Base-by-base conservation (phyloP, 75 land plant genomes). In the Picea glauca region DNA sequence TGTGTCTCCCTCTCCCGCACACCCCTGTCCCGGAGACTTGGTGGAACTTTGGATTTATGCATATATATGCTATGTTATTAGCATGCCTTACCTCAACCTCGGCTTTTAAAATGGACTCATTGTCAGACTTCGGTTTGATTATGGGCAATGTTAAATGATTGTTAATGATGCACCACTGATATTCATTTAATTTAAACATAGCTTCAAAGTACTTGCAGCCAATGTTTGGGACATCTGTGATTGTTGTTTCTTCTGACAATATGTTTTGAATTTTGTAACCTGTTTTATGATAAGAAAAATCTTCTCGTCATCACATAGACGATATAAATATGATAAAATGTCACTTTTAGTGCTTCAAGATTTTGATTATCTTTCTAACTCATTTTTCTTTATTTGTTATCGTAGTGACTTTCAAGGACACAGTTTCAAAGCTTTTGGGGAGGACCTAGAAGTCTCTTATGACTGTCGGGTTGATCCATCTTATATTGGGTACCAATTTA, bases 401-500 rank as follows among this genome's bases (percentile, higher is more conserved):
- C 58, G 46, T 58, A 90, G 90, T 80, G 88, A 84, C 81, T 58
- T 74, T 21, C 82, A 76, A 20, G 87, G 85, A 21, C 79, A 81
- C 3, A 78, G 84, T 65, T 23, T 89, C 78, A 88, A 64, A 78
- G 77, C 79, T 5, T 30, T 81, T 61, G 82, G 80, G 2, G 81
- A 76, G 30, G 78, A 40, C 76, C 66, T 77, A 9, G 83, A 72
- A 60, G 80, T 84, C 61, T 80, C 83, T 54, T 94, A 82, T 83
- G 88, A 88, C 38, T 96, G 99, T 79, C 77, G 43, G 15, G 88
- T 94, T 18, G 92, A 94, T 61, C 99, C 99, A 79, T 62, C 91
- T 33, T 90, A 82, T 81, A 80, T 94, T 78, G 98, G 99, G 98
- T 96, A 84, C 17, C 26, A 13, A 46, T 20, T 66, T 12, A 18